Evolutionary conservation across 345 rosid species (phyloP), one percentile per base, ranked within the genome.

Genomic region (Eucalyptus curtisii): DNA sequence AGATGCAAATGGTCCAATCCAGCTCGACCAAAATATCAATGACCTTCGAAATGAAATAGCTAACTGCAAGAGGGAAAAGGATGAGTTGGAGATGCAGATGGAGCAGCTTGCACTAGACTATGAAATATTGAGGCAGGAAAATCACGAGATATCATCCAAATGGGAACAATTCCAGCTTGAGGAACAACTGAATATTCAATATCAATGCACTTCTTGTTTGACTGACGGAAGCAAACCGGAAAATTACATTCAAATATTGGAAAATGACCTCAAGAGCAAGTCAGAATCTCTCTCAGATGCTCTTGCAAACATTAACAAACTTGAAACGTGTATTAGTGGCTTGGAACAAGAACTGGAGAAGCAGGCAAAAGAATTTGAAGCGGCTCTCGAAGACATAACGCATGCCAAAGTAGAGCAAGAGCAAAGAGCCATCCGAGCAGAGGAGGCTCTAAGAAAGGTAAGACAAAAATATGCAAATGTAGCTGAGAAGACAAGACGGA

Each of bases 71-170:
- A 90, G 92, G 80, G 95, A 89, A 10, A 93, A 81, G 85, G 94
- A 93, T 86, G 94, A 93, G 55, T 45, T 91, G 52, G 94, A 93
- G 91, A 92, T 91, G 90, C 95, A 91, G 82, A 90, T 92, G 94
- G 95, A 92, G 90, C 95, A 93, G 89, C 92, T 93, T 86, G 95
- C 93, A n/a, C 92, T 93, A 81, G 95, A 93, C 87, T 91, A 92
- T 49, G 95, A 93, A 94, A 92, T 93, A 82, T 57, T 91, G 85
- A 92, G 92, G 89, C 95, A 93, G 89, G 94, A 91, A 85, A 93
- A 92, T 88, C 95, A 92, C 81, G 91, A 91, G 49, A 88, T 92
- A 30, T 91, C 90, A 45, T 76, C 85, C 57, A 91, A 89, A 87
- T 86, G 92, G 76, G 92, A 93, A 88, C 95, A 93, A 88, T 89